Evolutionary conservation across 2,329 filamentous ascomycete species (phyloP).

Genomic region (Alternaria consortialis): DNA sequence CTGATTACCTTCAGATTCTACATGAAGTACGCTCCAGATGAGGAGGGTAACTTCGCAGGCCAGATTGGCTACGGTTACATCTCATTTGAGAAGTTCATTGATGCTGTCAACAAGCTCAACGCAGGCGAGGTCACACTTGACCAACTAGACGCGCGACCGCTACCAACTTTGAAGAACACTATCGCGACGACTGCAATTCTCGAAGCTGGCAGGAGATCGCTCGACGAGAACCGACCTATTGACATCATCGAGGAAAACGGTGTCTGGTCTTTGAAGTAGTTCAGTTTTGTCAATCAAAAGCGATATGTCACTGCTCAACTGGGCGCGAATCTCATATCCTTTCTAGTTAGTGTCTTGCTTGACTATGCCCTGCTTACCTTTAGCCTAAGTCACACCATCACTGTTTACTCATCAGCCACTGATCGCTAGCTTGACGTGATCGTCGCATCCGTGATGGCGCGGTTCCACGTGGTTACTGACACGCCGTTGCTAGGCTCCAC

Average conservation of each 20-base stretch:
- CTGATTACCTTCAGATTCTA: conserved; percentile 69
- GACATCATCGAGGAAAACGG: conserved; percentile 74
- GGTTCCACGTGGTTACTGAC: conserved; percentile 12
- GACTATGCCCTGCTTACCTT: conserved; percentile 1
- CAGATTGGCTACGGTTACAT: conserved; percentile 94
- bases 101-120: conserved; percentile 82
- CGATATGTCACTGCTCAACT: background rate
- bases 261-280: conserved; percentile 71
- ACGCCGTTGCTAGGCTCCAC: conserved; percentile 6
- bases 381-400: background rate
- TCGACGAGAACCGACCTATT: conserved; percentile 83
- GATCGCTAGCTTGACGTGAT: conserved; percentile 2
- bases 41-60: conserved; percentile 92
- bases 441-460: conserved; percentile 6
- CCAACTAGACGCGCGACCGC: conserved; percentile 78
- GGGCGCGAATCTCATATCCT: background rate
- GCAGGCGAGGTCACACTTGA: conserved; percentile 75
- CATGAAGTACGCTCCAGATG: conserved; percentile 93
- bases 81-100: conserved; percentile 94
- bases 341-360: background rate
- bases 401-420: background rate
- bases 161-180: conserved; percentile 89
- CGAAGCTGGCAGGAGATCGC: conserved; percentile 82
- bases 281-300: background rate
- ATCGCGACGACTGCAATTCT: conserved; percentile 91